A percentile compares a stretch with the other conserved stretches of the same genome.
Conservation (phyloP, 2,329 filamentous ascomycete species). For the Acarospora socialis region DNA sequence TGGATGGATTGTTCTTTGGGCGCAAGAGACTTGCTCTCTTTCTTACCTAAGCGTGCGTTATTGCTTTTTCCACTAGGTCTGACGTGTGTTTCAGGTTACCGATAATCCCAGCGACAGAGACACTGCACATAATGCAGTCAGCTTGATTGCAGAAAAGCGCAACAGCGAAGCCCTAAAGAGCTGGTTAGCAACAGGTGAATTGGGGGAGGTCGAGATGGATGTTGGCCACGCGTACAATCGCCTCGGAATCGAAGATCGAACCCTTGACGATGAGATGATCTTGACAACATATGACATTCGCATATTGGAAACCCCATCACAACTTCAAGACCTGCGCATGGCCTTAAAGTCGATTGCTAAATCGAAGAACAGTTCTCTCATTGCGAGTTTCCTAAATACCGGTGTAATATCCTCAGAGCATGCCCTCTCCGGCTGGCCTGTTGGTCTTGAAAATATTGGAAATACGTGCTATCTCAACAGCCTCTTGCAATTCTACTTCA, state of each 20-base stretch:
- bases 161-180: slow-evolving; percentile 39
- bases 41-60: no score
- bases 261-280: slow-evolving; percentile 36
- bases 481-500: slow-evolving; percentile 88
- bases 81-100: slow-evolving; percentile 26
- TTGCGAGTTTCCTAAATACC: slow-evolving; percentile 23
- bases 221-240: slow-evolving; percentile 37
- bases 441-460: slow-evolving; percentile 82
- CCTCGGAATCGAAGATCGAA: slow-evolving; percentile 38
- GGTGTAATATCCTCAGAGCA: slow-evolving; percentile 19
- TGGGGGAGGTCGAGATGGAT: slow-evolving; percentile 39
- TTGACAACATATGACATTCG: slow-evolving; percentile 34
- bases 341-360: slow-evolving; percentile 35
- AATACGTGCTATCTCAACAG: slow-evolving; percentile 99
- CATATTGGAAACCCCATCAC: slow-evolving; percentile 31
- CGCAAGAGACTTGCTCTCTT: no score
- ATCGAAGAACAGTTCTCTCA: slow-evolving; percentile 25
- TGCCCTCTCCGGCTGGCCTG: slow-evolving; percentile 47
- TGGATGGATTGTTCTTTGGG: no score
- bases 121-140: slow-evolving; percentile 40
- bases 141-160: slow-evolving; percentile 43
- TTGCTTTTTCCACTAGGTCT: no score
- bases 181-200: slow-evolving; percentile 39
- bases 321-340: slow-evolving; percentile 30
- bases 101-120: slow-evolving; percentile 37